Conservation (phyloP, 2,329 filamentous ascomycete species). For the Knoxdaviesia proteae region DNA sequence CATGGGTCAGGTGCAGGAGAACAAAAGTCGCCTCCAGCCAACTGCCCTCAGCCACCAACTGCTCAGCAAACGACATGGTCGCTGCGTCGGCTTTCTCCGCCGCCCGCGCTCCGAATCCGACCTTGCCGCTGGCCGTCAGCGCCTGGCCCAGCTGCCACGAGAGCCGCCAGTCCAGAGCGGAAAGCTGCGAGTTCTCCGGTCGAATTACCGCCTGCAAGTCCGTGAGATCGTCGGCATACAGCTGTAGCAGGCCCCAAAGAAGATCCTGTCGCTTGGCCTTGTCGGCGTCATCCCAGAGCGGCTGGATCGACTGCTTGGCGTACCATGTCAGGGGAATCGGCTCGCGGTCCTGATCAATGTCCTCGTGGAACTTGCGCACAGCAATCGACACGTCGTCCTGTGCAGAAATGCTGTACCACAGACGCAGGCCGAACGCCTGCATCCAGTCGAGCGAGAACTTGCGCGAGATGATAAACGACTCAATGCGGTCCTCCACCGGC, state of each 20-base stretch:
- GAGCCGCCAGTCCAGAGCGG: conserved; percentile 53
- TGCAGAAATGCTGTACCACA: conserved; percentile 65
- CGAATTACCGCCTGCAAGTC: conserved; percentile 51
- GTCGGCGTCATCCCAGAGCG: conserved; percentile 39
- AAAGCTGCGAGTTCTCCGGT: conserved; percentile 56
- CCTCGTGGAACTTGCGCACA: conserved; percentile 50
- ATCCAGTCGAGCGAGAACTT: conserved; percentile 82
- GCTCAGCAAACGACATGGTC: conserved; percentile 42
- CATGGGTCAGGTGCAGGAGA: conserved; percentile 50
- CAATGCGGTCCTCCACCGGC: conserved; percentile 58
- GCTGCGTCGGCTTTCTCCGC: conserved; percentile 42
- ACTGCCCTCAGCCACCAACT: conserved; percentile 41
- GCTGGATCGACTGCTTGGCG: conserved; percentile 32
- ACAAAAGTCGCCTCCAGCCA: conserved; percentile 59
- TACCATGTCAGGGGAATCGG: conserved; percentile 56
- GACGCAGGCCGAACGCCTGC: conserved; percentile 72
- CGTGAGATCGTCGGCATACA: conserved; percentile 43
- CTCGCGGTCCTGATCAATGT: conserved; percentile 52
- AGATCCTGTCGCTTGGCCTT: conserved; percentile 48
- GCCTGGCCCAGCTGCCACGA: conserved; percentile 70
- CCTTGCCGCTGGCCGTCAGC: conserved; percentile 28
- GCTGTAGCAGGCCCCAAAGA: conserved; percentile 68
- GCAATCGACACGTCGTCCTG: conserved; percentile 52
- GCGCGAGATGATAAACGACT: conserved; percentile 63
- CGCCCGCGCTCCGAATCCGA: conserved; percentile 30